Evolutionary conservation across 208 protist species (phyloP).

Genomic region (Novymonas esmeraldas): DNA sequence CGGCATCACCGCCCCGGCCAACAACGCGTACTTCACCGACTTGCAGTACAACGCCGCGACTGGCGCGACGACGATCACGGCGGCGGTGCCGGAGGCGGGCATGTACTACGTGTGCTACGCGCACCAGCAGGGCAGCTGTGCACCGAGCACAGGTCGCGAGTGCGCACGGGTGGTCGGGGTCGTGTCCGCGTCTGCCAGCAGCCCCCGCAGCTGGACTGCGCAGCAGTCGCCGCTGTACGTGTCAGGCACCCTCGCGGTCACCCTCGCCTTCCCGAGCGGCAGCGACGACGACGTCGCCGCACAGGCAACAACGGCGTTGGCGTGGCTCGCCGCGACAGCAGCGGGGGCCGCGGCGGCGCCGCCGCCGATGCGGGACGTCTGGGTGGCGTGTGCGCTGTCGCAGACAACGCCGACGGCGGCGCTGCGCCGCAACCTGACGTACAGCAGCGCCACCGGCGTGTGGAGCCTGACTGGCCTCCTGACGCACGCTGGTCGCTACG

Average conservation of each 20-base stretch:
- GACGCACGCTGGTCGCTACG: slow-evolving; percentile 43
- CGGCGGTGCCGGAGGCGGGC: slow-evolving; percentile 53
- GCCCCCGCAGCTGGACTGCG: slow-evolving; percentile 59
- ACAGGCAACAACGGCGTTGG: slow-evolving; percentile 18
- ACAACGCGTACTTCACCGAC: slow-evolving; percentile 38
- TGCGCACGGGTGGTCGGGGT: slow-evolving; percentile 78
- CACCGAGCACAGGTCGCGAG: slow-evolving; percentile 32
- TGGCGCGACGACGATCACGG: slow-evolving; percentile 31
- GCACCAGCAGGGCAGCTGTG: slow-evolving; percentile 47
- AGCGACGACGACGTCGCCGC: slow-evolving; percentile 24
- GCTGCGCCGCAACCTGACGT: slow-evolving; percentile 36
- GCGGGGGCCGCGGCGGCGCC: background rate
- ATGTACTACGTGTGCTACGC: slow-evolving; percentile 87
- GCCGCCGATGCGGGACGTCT: slow-evolving; percentile 47
- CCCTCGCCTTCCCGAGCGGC: slow-evolving; percentile 38
- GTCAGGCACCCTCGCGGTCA: slow-evolving; percentile 36
- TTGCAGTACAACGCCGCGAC: slow-evolving; percentile 26
- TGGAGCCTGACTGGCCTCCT: slow-evolving; percentile 30
- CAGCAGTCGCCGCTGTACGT: slow-evolving; percentile 60
- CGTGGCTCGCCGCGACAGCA: slow-evolving; percentile 48
- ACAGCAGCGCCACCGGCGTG: slow-evolving; percentile 12
- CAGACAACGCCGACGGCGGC: slow-evolving; percentile 7
- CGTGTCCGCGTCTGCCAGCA: slow-evolving; percentile 48
- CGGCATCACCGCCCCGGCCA: slow-evolving; percentile 35
- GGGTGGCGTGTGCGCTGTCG: slow-evolving; percentile 36